A percentile compares a stretch with the other conserved stretches of the same genome.
Conservation (phyloP, 2,329 filamentous ascomycete species). For the Microsporum ferrugineum region DNA sequence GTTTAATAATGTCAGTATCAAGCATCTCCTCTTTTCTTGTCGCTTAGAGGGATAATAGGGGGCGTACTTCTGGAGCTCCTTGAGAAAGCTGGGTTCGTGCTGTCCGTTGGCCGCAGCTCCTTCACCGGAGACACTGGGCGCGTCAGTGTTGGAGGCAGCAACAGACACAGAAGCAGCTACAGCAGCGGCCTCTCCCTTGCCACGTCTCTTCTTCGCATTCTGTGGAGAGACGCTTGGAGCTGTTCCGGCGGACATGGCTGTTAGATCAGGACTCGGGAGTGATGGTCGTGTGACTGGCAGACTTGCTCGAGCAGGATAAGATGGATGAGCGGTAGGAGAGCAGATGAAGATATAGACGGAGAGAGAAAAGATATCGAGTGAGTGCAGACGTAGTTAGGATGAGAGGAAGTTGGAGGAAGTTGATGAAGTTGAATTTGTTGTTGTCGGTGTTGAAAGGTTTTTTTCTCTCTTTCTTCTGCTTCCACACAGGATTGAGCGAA, state of each 20-base stretch:
- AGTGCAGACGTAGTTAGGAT: neutral
- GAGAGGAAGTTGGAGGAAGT: constrained; percentile 5
- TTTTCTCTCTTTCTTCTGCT: neutral
- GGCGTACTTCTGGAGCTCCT: constrained; percentile 73
- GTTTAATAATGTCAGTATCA: constrained; percentile 6
- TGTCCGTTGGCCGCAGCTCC: constrained; percentile 43
- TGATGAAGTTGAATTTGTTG: neutral
- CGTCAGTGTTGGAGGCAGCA: constrained; percentile 25
- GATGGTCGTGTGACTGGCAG: constrained; percentile 9
- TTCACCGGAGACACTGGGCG: constrained; percentile 18
- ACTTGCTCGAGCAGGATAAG: neutral
- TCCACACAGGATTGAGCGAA: neutral
- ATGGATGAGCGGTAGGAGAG: constrained; percentile 7
- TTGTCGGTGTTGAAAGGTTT: constrained; percentile 2
- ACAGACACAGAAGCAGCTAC: constrained; percentile 37
- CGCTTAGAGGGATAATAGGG: neutral
- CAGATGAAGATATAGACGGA: neutral
- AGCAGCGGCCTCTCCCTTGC: constrained; percentile 37
- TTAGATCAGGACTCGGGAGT: neutral
- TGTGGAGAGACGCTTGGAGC: constrained; percentile 55
- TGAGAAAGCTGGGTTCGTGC: constrained; percentile 67
- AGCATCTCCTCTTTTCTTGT: constrained; percentile 7
- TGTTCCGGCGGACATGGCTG: constrained; percentile 51
- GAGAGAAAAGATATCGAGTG: constrained; percentile 3
- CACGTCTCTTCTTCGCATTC: constrained; percentile 54